These are phyloP conservation scores for Lophium mytilinum DNA, from an alignment of 495 filamentous ascomycete species.

Conservation along the genomic window DNA sequence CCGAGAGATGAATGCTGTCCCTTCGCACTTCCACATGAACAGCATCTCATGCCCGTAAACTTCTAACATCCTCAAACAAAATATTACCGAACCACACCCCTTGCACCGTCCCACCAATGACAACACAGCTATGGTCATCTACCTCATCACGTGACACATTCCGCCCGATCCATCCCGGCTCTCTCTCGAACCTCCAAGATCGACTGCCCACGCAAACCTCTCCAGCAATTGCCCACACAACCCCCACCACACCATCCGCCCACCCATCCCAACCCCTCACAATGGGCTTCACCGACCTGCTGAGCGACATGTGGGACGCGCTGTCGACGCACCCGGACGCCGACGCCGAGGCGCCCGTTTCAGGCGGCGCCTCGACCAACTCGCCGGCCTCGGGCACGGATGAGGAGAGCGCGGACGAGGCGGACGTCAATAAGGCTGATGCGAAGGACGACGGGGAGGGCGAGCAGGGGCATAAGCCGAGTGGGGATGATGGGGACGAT, in stretches of 20 bases:
- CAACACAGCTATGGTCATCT: too few relatives aligned
- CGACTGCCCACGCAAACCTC: background rate
- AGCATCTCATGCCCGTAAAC: too few relatives aligned
- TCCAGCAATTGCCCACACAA: background rate
- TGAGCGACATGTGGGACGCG: slow-evolving; percentile 21
- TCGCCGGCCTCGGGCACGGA: slow-evolving; percentile 27
- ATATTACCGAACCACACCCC: background rate
- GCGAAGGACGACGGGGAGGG: slow-evolving; percentile 16
- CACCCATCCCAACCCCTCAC: slow-evolving; percentile 10
- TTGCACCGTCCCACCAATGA: too few relatives aligned
- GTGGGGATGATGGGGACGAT: slow-evolving; percentile 49
- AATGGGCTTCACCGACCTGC: slow-evolving; percentile 23
- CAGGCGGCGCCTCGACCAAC: slow-evolving; percentile 27
- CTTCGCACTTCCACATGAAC: too few relatives aligned
- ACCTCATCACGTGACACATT: background rate
- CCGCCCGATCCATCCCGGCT: background rate
- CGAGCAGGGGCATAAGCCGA: slow-evolving; percentile 24
- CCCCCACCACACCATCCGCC: background rate
- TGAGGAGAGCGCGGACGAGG: slow-evolving; percentile 29
- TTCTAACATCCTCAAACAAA: background rate
- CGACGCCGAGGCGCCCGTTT: slow-evolving; percentile 22
- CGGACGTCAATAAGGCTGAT: slow-evolving; percentile 30
- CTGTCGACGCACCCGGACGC: slow-evolving; percentile 17
- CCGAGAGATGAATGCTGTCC: too few relatives aligned
- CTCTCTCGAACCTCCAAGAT: background rate